Percentiles rank a stretch among this genome's conserved stretches.
phyloP scores from a whole-genome alignment of 768 basidiomycete species.

The Tephrocybe rancida region DNA sequence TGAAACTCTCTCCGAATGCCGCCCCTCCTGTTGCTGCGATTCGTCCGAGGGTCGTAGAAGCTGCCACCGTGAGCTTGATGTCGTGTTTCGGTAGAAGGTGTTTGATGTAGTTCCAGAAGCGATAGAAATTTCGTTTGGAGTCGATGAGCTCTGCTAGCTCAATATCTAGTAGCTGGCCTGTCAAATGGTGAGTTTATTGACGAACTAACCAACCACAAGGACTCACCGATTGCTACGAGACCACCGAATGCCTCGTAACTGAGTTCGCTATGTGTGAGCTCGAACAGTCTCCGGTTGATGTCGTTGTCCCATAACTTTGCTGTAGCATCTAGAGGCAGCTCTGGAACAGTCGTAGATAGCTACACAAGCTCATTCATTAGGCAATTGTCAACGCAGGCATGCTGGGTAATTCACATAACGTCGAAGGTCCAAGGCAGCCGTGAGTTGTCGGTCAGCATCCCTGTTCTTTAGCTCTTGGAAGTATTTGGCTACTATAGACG shows the following conservation, averaged over 20 bases:
- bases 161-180: slow-evolving; percentile 74
- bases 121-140: slow-evolving; percentile 76
- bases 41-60: slow-evolving; percentile 85
- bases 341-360: slow-evolving; percentile 73
- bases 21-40: slow-evolving; percentile 83
- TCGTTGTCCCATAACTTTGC: slow-evolving; percentile 85
- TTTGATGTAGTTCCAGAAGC: slow-evolving; percentile 92
- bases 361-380: slow-evolving; percentile 27
- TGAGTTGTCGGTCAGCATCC: slow-evolving; percentile 60
- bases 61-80: slow-evolving; percentile 89
- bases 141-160: slow-evolving; percentile 81
- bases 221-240: slow-evolving; percentile 91
- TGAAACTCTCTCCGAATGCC: slow-evolving; percentile 83
- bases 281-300: slow-evolving; percentile 77
- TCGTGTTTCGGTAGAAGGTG: slow-evolving; percentile 89
- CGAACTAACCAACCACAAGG: too few relatives aligned
- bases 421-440: slow-evolving; percentile 70
- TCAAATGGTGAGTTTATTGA: slow-evolving; percentile 9
- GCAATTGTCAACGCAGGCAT: not conserved
- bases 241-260: slow-evolving; percentile 82
- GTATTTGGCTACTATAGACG: slow-evolving; percentile 63
- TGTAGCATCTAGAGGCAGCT: slow-evolving; percentile 79
- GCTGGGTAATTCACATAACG: slow-evolving; percentile 59
- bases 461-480: slow-evolving; percentile 68
- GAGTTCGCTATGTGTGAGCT: slow-evolving; percentile 80